Evolutionary conservation across 176 grass and related monocot genomes (phyloP).

Genomic region (Dendrocalamus sinicus): DNA sequence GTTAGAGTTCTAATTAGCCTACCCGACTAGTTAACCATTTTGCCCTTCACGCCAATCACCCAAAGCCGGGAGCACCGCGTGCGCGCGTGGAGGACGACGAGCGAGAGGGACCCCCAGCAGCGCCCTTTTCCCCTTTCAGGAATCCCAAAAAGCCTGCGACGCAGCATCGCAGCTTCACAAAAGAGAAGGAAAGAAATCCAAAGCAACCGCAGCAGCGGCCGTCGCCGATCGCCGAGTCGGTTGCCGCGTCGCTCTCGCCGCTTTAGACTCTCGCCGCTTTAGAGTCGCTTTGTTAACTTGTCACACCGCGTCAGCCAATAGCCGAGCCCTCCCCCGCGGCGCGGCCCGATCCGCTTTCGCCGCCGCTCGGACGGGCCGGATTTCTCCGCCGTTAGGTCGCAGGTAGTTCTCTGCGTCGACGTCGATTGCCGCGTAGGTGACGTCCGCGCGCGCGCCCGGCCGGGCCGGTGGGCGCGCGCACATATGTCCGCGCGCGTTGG

Average conservation of each 20-base stretch:
- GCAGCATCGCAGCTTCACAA: conserved; percentile 12
- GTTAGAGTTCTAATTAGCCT: neutral
- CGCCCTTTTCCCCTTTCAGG: conserved; percentile 30
- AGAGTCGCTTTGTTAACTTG: conserved; percentile 37
- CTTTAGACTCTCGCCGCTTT: conserved; percentile 32
- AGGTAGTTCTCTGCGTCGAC: conserved; percentile 45
- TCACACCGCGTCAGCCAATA: conserved; percentile 34
- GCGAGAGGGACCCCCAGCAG: neutral
- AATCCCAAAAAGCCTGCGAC: conserved; percentile 16
- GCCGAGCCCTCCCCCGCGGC: neutral
- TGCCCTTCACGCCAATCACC: neutral
- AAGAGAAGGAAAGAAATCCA: conserved; percentile 9
- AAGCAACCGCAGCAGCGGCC: neutral
- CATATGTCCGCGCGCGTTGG: neutral
- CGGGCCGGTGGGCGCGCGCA: neutral
- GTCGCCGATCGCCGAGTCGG: neutral
- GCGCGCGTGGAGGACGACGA: conserved; percentile 35
- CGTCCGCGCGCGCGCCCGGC: neutral
- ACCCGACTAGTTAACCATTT: conserved; percentile 19
- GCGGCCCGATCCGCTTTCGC: neutral
- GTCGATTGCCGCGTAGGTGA: conserved; percentile 21
- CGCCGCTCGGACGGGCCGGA: neutral
- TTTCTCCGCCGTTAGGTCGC: conserved; percentile 43
- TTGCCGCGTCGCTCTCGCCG: conserved; percentile 43
- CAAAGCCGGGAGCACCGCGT: conserved; percentile 49